Conservation (phyloP, 2,329 filamentous ascomycete species). For the Diaporthe humulicola region DNA sequence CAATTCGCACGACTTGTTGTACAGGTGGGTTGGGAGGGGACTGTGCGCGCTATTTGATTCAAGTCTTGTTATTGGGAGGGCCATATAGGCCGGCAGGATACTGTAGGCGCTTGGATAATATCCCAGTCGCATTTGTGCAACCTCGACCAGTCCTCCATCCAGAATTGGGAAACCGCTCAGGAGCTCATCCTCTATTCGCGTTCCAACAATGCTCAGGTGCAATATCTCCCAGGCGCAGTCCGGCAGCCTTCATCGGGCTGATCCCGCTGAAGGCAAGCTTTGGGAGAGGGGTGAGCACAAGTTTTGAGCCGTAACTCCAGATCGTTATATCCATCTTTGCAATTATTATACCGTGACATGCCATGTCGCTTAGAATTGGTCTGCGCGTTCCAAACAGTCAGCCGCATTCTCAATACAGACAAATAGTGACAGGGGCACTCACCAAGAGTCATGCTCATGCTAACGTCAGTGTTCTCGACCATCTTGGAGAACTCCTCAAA, state of each 20-base stretch:
- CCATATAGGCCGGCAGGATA: neutral
- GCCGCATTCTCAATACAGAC: neutral
- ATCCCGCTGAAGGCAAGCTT: neutral
- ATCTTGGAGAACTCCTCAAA: conserved; percentile 99
- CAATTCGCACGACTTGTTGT: neutral
- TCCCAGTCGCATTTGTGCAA: conserved; percentile 11
- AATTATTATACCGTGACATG: neutral
- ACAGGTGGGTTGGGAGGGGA: neutral
- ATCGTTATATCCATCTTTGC: neutral
- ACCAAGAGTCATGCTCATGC: conserved; percentile 82
- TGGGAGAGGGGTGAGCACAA: neutral
- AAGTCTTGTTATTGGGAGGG: conserved; percentile 18
- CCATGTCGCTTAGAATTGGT: conserved; percentile 29
- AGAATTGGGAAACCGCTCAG: neutral
- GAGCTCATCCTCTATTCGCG: neutral
- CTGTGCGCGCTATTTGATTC: neutral
- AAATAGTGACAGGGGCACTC: conserved; percentile 48
- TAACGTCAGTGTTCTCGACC: conserved; percentile 93
- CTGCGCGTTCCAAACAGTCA: neutral
- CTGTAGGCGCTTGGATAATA: conserved; percentile 3
- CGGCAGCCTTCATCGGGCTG: neutral
- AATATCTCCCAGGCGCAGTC: neutral
- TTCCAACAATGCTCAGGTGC: neutral
- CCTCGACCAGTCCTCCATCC: conserved; percentile 15
- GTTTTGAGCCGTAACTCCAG: neutral